Evolutionary conservation across 352 stramenopile species (phyloP).

Genomic region (Pythium chondricola): DNA sequence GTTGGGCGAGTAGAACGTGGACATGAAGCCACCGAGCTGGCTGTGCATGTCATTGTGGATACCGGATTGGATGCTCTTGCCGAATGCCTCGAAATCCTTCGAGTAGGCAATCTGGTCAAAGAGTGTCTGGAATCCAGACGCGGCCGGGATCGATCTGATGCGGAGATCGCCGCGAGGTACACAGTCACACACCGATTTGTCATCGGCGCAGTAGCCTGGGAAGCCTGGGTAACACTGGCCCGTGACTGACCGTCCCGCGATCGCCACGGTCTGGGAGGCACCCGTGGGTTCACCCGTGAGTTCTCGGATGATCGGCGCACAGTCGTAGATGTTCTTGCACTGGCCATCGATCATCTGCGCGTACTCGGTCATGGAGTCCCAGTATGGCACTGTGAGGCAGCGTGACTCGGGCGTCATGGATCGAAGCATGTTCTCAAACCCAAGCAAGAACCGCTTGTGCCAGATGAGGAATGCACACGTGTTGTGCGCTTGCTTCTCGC

Average conservation of each 20-base stretch:
- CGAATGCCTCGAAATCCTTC: not conserved
- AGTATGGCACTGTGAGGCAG: conserved; percentile 79
- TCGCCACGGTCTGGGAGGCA: not conserved
- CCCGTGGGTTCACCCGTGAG: conserved; percentile 27
- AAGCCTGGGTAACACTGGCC: not conserved
- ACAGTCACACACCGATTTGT: not conserved
- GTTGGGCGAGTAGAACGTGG: conserved; percentile 33
- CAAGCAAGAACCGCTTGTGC: conserved; percentile 58
- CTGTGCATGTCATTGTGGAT: conserved; percentile 60
- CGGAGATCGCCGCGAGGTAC: conserved; percentile 13
- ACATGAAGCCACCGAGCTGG: conserved; percentile 40
- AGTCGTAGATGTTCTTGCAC: conserved; percentile 40
- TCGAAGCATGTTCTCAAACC: conserved; percentile 83
- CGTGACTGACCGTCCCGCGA: not conserved
- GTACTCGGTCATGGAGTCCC: conserved; percentile 61
- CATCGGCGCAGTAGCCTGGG: not conserved
- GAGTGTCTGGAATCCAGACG: conserved; percentile 37
- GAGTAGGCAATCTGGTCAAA: conserved; percentile 40
- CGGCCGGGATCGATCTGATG: conserved; percentile 39
- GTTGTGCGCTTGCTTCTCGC: conserved; percentile 11
- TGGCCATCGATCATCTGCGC: conserved; percentile 24
- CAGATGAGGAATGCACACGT: conserved; percentile 62
- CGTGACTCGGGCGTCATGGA: conserved; percentile 35
- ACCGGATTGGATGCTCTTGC: conserved; percentile 28
- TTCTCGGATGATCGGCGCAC: conserved; percentile 32